A percentile compares a stretch with the other conserved stretches of the same genome.
Conservation (phyloP, 148 eudicot species). For the Simmondsia chinensis region DNA sequence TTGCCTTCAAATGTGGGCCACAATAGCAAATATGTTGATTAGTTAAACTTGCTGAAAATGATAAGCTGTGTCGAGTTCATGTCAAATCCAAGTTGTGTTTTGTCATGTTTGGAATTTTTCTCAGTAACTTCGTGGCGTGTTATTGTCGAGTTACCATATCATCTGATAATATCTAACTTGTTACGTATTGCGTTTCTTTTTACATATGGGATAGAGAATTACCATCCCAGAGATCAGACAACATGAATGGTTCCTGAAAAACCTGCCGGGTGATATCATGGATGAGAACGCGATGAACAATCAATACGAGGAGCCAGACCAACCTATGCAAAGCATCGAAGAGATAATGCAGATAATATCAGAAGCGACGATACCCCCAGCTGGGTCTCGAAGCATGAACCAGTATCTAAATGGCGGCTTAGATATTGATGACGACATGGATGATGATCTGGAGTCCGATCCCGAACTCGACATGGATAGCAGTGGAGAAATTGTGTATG, state of each 20-base stretch:
- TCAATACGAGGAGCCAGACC: constrained; percentile 64
- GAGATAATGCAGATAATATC: constrained; percentile 89
- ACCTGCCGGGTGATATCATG: constrained; percentile 68
- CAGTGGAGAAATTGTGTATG: constrained; percentile 85
- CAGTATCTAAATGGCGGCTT: constrained; percentile 65
- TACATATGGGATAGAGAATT: too few relatives aligned
- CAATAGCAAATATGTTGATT: too few relatives aligned
- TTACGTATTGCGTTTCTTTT: constrained; percentile 3
- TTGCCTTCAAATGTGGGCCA: too few relatives aligned
- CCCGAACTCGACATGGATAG: constrained; percentile 84
- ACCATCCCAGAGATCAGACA: constrained; percentile 61
- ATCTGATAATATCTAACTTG: not conserved
- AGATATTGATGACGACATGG: constrained; percentile 90
- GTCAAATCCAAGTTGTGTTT: too few relatives aligned
- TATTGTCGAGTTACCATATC: not conserved
- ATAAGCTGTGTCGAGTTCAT: too few relatives aligned
- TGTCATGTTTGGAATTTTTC: too few relatives aligned
- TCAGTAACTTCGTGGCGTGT: not conserved
- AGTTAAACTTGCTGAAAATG: too few relatives aligned
- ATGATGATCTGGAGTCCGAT: constrained; percentile 80
- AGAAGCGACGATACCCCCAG: constrained; percentile 84
- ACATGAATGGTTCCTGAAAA: constrained; percentile 88
- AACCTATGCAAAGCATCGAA: constrained; percentile 72
- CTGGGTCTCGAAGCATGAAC: constrained; percentile 57
- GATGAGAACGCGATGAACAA: constrained; percentile 31